Evolutionary conservation across 176 grass and related monocot genomes (phyloP), one percentile per base, ranked within the genome.

Genomic region (Juncus inflexus): DNA sequence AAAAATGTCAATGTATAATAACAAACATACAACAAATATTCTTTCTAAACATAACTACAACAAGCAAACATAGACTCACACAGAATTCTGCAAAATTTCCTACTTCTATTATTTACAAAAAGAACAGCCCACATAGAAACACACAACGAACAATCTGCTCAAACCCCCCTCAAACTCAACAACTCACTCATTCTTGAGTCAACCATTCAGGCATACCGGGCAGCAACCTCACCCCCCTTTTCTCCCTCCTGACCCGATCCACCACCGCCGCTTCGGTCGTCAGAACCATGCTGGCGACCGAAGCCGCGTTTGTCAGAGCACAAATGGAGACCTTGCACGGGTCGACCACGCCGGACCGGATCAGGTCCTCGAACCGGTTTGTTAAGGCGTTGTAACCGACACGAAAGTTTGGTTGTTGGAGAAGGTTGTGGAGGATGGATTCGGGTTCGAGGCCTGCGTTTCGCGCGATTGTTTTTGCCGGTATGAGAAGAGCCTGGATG

Each of bases 361-460:
- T 41, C 13, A 97, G 84, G 61, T 97, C 84, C 77, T 90, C 87
- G 14, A 85, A 86, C 28, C 62, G 55, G 66, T 58, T 79, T 0
- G 82, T 89, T 84, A 91, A 83, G 6, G 79, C 87, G 15, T 97
- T 89, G 71, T 91, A 97, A n/a, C 92, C 92, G 66, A 89, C 61
- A 19, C 63, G 60, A 79, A 84, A 97, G 37, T 89, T 66, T 13
- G 77, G 81, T 0, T 61, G 36, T 35, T 56, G 62, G 3, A 89
- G 79, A 77, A 97, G 80, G 60, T 86, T 97, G 79, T 84, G 84
- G 3, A 91, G 87, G 12, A 97, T 67, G 76, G 80, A 74, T 28
- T 85, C 77, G 55, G 87, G 84, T 47, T 96, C 92, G 6, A 65
- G 67, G 2, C 92, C 92, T 0, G 92, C 82, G 52, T 97, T 97